These are phyloP conservation scores for Arachis stenosperma DNA, from an alignment of 306 rosid species.

Conservation along the genomic window DNA sequence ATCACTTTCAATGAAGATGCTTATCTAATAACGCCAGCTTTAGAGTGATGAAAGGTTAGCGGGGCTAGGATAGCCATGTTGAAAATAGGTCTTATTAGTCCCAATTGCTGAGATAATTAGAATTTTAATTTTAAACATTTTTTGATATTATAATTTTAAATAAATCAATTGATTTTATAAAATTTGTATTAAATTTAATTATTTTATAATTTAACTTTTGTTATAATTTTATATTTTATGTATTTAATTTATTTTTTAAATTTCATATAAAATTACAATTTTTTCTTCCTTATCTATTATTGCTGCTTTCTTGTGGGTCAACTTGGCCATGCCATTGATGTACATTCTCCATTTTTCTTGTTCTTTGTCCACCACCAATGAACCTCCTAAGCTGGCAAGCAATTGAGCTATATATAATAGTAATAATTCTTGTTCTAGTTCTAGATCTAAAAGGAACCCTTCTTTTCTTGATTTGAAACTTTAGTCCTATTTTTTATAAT, in stretches of 20 bases:
- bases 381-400: constrained; percentile 49
- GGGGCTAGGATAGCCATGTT: constrained; percentile 46
- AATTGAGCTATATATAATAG: constrained; percentile 10
- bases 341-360: constrained; percentile 22
- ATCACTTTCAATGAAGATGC: constrained; percentile 56
- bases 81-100: constrained; percentile 12
- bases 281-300: no score
- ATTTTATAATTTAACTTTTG: no score
- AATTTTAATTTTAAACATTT: no score
- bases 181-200: no score
- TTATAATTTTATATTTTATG: no score
- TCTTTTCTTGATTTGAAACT: background rate
- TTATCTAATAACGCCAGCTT: constrained; percentile 47
- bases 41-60: constrained; percentile 27
- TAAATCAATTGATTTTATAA: no score
- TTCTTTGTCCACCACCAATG: constrained; percentile 32
- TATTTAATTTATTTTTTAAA: no score
- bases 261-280: no score
- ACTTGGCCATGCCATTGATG: constrained; percentile 17
- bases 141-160: no score
- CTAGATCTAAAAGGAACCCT: no score
- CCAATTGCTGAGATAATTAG: background rate
- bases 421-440: no score
- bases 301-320: constrained; percentile 47
- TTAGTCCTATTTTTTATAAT: background rate